Evolutionary conservation across 1,139 yeast species (phyloP), one percentile per base, ranked within the genome.

Genomic region (Hyphopichia wangnamkhiaoensis): DNA sequence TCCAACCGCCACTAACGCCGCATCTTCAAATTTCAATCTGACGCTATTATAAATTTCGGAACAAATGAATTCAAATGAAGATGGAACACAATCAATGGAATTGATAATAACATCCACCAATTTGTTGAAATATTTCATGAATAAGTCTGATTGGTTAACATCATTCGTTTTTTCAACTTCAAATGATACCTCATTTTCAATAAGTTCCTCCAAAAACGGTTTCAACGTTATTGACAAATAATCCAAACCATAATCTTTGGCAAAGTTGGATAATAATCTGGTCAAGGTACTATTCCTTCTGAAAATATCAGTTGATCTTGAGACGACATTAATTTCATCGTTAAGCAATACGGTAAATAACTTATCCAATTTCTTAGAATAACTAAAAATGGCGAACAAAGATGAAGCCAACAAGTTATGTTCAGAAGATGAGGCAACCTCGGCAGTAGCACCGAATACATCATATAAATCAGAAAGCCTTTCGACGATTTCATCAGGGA

Each of bases 201-300:
- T 65, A 38, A 88, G 58, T 35, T 80, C 81, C 24, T 69, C 63
- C 14, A 77, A 56, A 33, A 83, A 72, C 1, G 90, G 89, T 37
- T 69, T 67, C 36, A 88, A 61, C 0, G 83, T 74, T 3, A 58
- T 45, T 3, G 68, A 58, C 37, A 89, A 64, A 54, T 86, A 88
- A 0, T 70, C 75, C 18, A 62, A 58, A 0, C 95, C 96, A 48
- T 80, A 74, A 18, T 74, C 69, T 48, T 83, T 80, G 0, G 95
- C 85, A 52, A 81, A 82, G 30, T 85, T 71, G 1, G 91, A 84
- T 37, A 88, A 68, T 35, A 88, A 71, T 52, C 91, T 77, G 0
- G 96, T 87, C 31, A 93, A 84, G 19, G 89, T 85, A 38, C 94
- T 84, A 57, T 89, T 89, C 43, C 95, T 75, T 52, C 96, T 71